Conservation (phyloP, 2,329 filamentous ascomycete genomes). For the Tolypocladium ophioglossoides region DNA sequence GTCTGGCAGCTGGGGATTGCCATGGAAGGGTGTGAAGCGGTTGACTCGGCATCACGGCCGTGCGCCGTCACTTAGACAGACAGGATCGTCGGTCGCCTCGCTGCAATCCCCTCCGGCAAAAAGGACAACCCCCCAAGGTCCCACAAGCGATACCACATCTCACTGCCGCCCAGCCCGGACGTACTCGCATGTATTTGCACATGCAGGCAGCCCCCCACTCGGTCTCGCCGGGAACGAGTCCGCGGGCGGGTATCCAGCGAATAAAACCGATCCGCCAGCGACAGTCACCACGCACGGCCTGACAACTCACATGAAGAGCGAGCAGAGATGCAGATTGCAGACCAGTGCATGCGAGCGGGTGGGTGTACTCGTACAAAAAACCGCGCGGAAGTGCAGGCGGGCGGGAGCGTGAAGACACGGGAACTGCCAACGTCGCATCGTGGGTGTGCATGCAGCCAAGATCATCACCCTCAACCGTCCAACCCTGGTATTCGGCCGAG, state of each 20-base stretch:
- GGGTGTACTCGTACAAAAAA: no score
- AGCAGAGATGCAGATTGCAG: background rate
- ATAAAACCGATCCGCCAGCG: no score
- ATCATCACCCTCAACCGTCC: background rate
- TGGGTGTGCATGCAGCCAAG: background rate
- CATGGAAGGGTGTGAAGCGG: conserved; percentile 1
- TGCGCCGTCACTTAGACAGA: background rate
- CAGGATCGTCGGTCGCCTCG: background rate
- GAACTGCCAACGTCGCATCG: background rate
- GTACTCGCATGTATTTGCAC: background rate
- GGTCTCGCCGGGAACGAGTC: no score
- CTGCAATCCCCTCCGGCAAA: background rate
- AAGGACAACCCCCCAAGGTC: background rate
- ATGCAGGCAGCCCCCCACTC: background rate
- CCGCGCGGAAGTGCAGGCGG: no score
- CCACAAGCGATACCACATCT: background rate
- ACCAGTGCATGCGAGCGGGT: no score
- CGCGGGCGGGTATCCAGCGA: background rate
- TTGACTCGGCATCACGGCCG: background rate
- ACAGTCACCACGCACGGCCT: background rate
- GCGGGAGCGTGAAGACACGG: no score
- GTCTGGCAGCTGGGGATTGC: conserved; percentile 5
- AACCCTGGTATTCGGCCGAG: background rate
- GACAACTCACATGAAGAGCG: background rate
- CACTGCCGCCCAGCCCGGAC: background rate